These are phyloP conservation scores for Blastomyces percursus DNA, from an alignment of 2,329 filamentous ascomycete genomes.

Conservation along the genomic window DNA sequence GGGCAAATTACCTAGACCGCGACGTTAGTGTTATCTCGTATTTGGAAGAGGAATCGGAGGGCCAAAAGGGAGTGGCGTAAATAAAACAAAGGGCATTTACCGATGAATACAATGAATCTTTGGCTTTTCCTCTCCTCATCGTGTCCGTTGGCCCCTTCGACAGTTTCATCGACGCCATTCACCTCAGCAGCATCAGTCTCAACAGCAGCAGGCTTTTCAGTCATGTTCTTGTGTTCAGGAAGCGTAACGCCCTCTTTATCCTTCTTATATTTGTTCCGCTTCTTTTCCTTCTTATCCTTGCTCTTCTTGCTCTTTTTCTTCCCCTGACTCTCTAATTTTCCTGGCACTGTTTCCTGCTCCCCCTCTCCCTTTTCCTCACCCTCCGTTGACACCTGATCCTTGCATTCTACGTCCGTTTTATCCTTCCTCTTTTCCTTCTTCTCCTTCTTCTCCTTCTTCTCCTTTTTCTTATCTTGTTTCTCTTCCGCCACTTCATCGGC, in stretches of 20 bases:
- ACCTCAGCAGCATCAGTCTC: conserved; percentile 11
- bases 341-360: background rate
- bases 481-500: conserved; percentile 11
- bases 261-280: conserved; percentile 4
- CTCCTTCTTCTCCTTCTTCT: conserved; percentile 6
- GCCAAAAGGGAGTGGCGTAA: background rate
- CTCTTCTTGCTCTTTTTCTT: conserved; percentile 6
- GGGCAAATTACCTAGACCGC: conserved; percentile 64
- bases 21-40: conserved; percentile 11
- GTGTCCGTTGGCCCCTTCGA: conserved; percentile 15
- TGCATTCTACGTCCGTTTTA: conserved; percentile 12
- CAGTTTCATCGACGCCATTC: conserved; percentile 6
- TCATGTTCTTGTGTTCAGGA: conserved; percentile 14
- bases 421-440: conserved; percentile 10
- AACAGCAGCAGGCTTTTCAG: conserved; percentile 12
- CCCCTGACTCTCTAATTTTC: background rate
- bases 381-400: conserved; percentile 9
- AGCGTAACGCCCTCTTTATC: conserved; percentile 17
- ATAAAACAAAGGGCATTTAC: conserved; percentile 28
- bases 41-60: conserved; percentile 9
- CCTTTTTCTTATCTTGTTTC: conserved; percentile 1
- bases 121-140: conserved; percentile 29
- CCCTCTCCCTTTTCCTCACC: conserved; percentile 8
- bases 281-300: conserved; percentile 12
- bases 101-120: conserved; percentile 70